These are phyloP conservation scores for Penicillium nordicum DNA, from an alignment of 2,329 filamentous ascomycete genomes.

Conservation along the genomic window DNA sequence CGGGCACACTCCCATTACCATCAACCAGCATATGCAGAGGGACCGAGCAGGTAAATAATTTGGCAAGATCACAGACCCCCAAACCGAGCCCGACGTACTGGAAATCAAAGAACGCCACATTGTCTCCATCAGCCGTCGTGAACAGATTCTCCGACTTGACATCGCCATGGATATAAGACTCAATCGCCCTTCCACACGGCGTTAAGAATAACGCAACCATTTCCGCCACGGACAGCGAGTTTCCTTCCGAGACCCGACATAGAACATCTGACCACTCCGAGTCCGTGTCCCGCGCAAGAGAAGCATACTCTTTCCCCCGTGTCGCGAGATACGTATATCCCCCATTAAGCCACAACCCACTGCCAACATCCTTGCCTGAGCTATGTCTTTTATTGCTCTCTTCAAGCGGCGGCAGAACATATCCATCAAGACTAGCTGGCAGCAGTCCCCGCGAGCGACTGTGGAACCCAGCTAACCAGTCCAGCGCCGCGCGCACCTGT, in stretches of 20 bases:
- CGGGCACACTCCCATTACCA: constrained; percentile 28
- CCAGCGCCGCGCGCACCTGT: constrained; percentile 54
- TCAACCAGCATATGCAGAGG: constrained; percentile 52
- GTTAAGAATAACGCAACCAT: constrained; percentile 52
- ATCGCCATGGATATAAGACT: constrained; percentile 65
- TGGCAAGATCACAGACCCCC: constrained; percentile 64
- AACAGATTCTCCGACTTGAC: constrained; percentile 69
- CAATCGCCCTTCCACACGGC: constrained; percentile 44
- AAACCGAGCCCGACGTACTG: constrained; percentile 65
- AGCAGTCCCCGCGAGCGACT: constrained; percentile 48
- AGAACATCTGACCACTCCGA: constrained; percentile 57
- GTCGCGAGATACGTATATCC: constrained; percentile 69
- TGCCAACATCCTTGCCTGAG: constrained; percentile 13
- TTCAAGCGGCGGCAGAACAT: constrained; percentile 52
- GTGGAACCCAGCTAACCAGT: constrained; percentile 65
- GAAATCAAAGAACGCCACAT: constrained; percentile 66
- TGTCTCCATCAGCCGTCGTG: constrained; percentile 47
- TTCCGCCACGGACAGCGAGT: constrained; percentile 47
- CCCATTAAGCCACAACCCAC: constrained; percentile 59
- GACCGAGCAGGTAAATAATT: constrained; percentile 65
- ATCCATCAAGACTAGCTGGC: constrained; percentile 27
- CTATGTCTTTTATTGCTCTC: constrained; percentile 43
- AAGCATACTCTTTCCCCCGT: constrained; percentile 54
- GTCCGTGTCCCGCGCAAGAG: constrained; percentile 45
- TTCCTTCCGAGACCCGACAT: constrained; percentile 36